phyloP scores from a whole-genome alignment of 192 early-diverging fungal genomes.

The Funneliformis mosseae region DNA sequence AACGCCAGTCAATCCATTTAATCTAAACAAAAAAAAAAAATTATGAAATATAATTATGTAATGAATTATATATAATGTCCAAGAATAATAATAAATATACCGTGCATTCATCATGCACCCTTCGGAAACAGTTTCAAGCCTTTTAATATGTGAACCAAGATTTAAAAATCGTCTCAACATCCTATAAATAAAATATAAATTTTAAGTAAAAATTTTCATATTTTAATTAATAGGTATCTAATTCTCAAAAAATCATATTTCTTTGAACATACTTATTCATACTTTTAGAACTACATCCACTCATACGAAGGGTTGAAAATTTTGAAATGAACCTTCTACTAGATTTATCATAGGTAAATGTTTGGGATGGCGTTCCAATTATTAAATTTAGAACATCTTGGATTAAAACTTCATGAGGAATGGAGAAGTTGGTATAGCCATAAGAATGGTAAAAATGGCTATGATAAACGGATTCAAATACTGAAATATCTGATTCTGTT shows the following conservation, averaged over 20 bases:
- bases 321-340: conserved; percentile 1
- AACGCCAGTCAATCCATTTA: conserved; percentile 38
- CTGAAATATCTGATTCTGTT: conserved; percentile 7
- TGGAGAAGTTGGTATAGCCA: not conserved
- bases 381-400: conserved; percentile 16
- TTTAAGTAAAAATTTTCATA: not conserved
- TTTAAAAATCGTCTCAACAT: conserved; percentile 13
- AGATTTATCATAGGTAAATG: conserved; percentile 21
- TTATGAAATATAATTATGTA: not conserved
- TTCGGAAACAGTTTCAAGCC: conserved; percentile 34
- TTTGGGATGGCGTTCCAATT: conserved; percentile 18
- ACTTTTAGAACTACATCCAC: conserved; percentile 28
- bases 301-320: conserved; percentile 7
- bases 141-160: conserved; percentile 34
- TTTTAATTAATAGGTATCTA: not conserved
- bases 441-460: conserved; percentile 21
- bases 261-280: conserved; percentile 4
- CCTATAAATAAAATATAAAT: not conserved
- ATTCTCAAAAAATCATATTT: not conserved
- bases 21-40: conserved; percentile 2
- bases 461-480: conserved; percentile 17
- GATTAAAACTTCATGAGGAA: not conserved
- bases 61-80: not conserved
- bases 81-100: conserved; percentile 15
- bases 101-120: conserved; percentile 21